These are phyloP conservation scores for Lojkania enalia DNA, from an alignment of 2,329 filamentous ascomycete genomes.

Conservation along the genomic window DNA sequence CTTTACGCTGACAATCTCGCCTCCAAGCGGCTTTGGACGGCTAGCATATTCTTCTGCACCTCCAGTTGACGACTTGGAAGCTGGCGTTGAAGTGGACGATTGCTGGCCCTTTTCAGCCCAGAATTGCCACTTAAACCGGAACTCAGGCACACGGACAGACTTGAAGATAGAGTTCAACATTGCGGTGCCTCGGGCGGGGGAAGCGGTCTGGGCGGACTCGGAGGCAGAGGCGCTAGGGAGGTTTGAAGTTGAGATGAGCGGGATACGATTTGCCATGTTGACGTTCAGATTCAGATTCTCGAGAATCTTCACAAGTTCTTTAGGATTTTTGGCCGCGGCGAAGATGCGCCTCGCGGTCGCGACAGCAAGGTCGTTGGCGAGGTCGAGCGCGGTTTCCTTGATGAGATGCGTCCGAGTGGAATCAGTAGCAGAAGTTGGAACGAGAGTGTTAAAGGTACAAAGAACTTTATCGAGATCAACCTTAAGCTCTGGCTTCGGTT, in stretches of 20 bases:
- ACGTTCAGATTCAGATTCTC: slow-evolving; percentile 12
- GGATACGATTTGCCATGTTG: slow-evolving; percentile 38
- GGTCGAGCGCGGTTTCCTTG: slow-evolving; percentile 15
- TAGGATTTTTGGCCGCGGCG: slow-evolving; percentile 14
- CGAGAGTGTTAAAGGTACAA: slow-evolving; percentile 18
- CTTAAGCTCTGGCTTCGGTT: slow-evolving; percentile 20
- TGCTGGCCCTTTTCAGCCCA: slow-evolving; percentile 52
- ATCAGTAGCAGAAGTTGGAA: slow-evolving; percentile 6
- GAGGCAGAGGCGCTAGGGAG: slow-evolving; percentile 65
- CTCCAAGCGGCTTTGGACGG: slow-evolving; percentile 49
- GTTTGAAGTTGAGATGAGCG: slow-evolving; percentile 41
- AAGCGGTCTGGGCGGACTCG: slow-evolving; percentile 63
- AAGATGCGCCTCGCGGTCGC: slow-evolving; percentile 27
- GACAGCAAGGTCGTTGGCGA: slow-evolving; percentile 25
- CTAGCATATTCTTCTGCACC: slow-evolving; percentile 47
- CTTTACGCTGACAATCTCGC: slow-evolving; percentile 51
- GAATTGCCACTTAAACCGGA: slow-evolving; percentile 57
- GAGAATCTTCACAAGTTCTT: slow-evolving; percentile 16
- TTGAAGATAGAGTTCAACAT: slow-evolving; percentile 60
- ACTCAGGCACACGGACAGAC: slow-evolving; percentile 53
- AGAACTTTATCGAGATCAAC: slow-evolving; percentile 20
- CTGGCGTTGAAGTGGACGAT: slow-evolving; percentile 25
- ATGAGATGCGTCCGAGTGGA: slow-evolving; percentile 1
- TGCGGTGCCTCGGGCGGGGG: slow-evolving; percentile 75
- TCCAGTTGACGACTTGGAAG: slow-evolving; percentile 17